Base-by-base conservation (phyloP, 2,329 filamentous ascomycete genomes). In the Cordyceps pruinosa region DNA sequence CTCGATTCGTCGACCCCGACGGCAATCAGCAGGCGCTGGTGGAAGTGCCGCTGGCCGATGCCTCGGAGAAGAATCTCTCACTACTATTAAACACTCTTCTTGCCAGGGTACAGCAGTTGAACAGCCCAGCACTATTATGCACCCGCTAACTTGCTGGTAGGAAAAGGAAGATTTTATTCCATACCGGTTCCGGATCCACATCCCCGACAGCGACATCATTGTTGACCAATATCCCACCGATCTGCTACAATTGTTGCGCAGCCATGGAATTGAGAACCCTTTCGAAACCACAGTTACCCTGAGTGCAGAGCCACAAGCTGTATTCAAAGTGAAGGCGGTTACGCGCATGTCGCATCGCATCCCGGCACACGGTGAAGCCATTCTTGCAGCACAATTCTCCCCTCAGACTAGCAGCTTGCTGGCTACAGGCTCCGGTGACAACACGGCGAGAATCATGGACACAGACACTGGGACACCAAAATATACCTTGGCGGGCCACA, bases 391-490 rank as follows among this genome's bases (percentile, higher is more conserved):
- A 2, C 85, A 92, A 39, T 97, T 97, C 71, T 94, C 89, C 0
- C 93, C 93, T 0, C 81, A 82, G 37, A 85, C 82, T 7, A 93
- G 89, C 26, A 84, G 85, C 12, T 81, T 86, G 58, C 81, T 97
- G 71, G 92, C 91, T 0, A 96, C 90, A 1, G 94, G 93, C 0
- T 90, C 88, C 60, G 94, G 94, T 47, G 94, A 99, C 68, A 88
- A 88, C 64, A 97, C 92, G 1, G 93, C 92, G 0, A 79, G 93
- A 57, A 87, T 97, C 74, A 97, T 90, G 90, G 92, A 99, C 66
- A 92, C 90, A 49, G 90, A 97, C 66, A 97, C 91, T 0, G 92
- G 92, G 48, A 97, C 91, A 12, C 91, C 92, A 0, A 82, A 90
- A 60, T 83, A 89, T 71, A 97, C 91, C 0, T 74, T 97, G 49